A percentile compares a stretch with the other conserved stretches of the same genome.
Evolutionary conservation across 805 yeast genomes (phyloP).

Genomic region (Ascoidea rubescens): DNA sequence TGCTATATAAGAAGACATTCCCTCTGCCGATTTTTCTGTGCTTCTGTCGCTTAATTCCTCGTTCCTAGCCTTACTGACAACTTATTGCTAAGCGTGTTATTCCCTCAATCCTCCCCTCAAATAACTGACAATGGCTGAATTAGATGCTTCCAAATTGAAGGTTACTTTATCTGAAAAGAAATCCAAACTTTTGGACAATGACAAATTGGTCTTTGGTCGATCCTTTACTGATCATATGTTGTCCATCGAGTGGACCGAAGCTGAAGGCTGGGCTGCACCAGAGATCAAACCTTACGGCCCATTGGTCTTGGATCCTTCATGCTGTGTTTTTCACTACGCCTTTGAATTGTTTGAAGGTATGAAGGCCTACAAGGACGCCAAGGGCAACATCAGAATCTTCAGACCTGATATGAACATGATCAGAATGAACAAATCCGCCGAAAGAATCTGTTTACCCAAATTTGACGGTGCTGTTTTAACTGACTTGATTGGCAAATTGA

Average conservation of each 20-base stretch:
- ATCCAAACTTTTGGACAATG: slow-evolving; percentile 38
- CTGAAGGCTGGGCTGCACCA: slow-evolving; percentile 81
- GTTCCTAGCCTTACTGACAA: too few relatives aligned
- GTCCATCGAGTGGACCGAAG: slow-evolving; percentile 67
- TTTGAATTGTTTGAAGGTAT: slow-evolving; percentile 93
- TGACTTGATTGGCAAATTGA: slow-evolving; percentile 58
- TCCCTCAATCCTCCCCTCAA: too few relatives aligned
- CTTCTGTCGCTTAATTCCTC: too few relatives aligned
- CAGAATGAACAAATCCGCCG: slow-evolving; percentile 82
- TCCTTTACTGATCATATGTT: slow-evolving; percentile 83
- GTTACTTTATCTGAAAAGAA: slow-evolving; percentile 35
- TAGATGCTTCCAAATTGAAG: slow-evolving; percentile 1
- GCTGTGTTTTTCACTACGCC: slow-evolving; percentile 87
- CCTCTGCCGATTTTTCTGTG: too few relatives aligned
- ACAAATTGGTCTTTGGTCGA: slow-evolving; percentile 55
- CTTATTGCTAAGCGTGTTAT: too few relatives aligned
- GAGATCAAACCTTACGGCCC: slow-evolving; percentile 73
- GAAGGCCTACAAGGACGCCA: slow-evolving; percentile 66
- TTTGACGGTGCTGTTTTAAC: slow-evolving; percentile 70
- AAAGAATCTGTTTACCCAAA: slow-evolving; percentile 76
- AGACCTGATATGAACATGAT: slow-evolving; percentile 87
- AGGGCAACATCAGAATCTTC: slow-evolving; percentile 66
- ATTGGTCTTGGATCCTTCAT: slow-evolving; percentile 69
- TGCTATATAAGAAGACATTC: too few relatives aligned
- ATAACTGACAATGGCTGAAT: not conserved